phyloP scores from a whole-genome alignment of 2,329 filamentous ascomycete species.

The Ascochyta koolunga region DNA sequence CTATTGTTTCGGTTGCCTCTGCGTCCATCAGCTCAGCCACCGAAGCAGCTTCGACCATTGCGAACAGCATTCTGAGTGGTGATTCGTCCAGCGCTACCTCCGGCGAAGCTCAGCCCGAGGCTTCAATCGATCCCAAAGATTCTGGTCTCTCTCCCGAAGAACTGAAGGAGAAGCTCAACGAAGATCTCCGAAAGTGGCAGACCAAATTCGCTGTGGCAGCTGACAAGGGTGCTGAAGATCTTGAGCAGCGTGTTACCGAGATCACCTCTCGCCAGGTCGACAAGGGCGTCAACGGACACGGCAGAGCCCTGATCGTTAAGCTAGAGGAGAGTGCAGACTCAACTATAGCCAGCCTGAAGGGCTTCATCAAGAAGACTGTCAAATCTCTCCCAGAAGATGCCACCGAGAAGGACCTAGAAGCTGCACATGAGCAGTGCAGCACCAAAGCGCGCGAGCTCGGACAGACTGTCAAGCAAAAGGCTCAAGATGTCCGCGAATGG shows the following conservation, averaged over 20 bases:
- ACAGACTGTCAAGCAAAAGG: constrained; percentile 74
- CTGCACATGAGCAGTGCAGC: constrained; percentile 59
- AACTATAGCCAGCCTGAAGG: constrained; percentile 70
- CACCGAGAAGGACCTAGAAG: constrained; percentile 58
- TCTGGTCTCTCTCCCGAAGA: constrained; percentile 46
- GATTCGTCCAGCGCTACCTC: constrained; percentile 31
- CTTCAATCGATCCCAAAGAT: constrained; percentile 24
- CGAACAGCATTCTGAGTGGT: constrained; percentile 39
- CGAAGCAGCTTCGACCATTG: constrained; percentile 37
- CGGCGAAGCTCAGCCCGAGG: constrained; percentile 23
- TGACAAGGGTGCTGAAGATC: constrained; percentile 77
- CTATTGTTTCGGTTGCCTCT: constrained; percentile 25
- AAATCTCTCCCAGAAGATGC: constrained; percentile 64
- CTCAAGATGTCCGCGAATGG: constrained; percentile 79
- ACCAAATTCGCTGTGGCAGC: constrained; percentile 84
- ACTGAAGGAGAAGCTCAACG: constrained; percentile 67
- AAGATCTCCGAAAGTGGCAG: constrained; percentile 86
- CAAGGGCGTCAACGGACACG: constrained; percentile 69
- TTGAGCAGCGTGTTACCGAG: constrained; percentile 67
- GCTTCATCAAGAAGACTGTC: constrained; percentile 65
- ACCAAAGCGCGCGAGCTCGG: constrained; percentile 70
- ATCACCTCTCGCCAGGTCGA: constrained; percentile 76
- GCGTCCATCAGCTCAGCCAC: constrained; percentile 28
- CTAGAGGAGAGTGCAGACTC: constrained; percentile 71
- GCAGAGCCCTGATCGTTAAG: constrained; percentile 69